Base-by-base conservation (phyloP, 164 flowering plant species). In the Saururus chinensis region DNA sequence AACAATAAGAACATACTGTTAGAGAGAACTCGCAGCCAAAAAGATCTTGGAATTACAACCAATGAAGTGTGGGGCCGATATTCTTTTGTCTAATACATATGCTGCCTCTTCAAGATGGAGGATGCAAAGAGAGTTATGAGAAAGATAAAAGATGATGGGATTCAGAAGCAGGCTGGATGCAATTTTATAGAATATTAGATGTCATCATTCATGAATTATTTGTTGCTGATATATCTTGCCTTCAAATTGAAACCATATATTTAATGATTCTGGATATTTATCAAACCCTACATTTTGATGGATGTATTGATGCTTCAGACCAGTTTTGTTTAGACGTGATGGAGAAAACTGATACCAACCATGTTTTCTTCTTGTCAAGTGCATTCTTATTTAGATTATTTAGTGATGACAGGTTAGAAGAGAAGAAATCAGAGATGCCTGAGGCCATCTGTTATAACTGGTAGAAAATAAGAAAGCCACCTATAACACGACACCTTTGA, bases 61-160 rank as follows among this genome's bases (percentile, higher is more conserved):
- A 12, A 58, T 53, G 58, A 66, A 52, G 49, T 62, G 72, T 60
- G 76, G 74, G 10, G 60, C 19, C 25, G 70, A 66, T 63, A 71
- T 73, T 65, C 54, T 73, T 53, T 63, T 76, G 60, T 70, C 79
- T 0, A 76, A 73, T 57, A 30, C 49, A 52, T 73, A 70, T 63
- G 76, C 74, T 62, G 66, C 63, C 4, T 65, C 66, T 17, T 68
- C 66, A 22, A 70, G 73, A 68, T 76, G 79, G 76, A 64, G 40
- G 79, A 76, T 49, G 74, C 60, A 49, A 68, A 70, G 63, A 66
- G 64, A 63, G 68, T 73, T 35, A 70, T 70, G 61, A 66, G 68
- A 61, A 57, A 26, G 24, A 73, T 73, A 72, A 56, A 56, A 16
- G 57, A 21, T 53, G 48, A 42, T 59, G 61, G 68, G 51, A 66